A percentile compares a stretch with the other conserved stretches of the same genome.
Conservation (phyloP, 176 grass and related monocot species). For the Ensete ventricosum region DNA sequence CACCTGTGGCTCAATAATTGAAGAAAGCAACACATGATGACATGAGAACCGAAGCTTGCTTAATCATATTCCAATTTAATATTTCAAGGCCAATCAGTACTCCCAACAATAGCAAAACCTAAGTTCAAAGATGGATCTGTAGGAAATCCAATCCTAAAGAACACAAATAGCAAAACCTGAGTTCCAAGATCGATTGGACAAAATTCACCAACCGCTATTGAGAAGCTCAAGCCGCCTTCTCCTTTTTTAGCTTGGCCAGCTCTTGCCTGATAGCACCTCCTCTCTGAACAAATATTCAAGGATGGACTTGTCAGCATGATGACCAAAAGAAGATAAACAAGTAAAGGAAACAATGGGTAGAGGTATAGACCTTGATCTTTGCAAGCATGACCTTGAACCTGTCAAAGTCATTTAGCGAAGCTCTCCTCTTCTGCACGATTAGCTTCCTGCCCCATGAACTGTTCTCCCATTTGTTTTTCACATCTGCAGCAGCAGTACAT, state of each 20-base stretch:
- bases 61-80: neutral
- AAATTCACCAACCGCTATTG: neutral
- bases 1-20: too few species aligned
- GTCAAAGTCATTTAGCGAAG: conserved; percentile 80
- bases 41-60: too few species aligned
- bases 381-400: conserved; percentile 96
- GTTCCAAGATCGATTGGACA: neutral
- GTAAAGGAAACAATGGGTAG: neutral
- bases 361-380: conserved; percentile 54
- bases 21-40: too few species aligned
- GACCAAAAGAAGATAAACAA: neutral
- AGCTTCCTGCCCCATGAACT: conserved; percentile 95
- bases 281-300: conserved; percentile 36
- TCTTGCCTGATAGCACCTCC: conserved; percentile 77
- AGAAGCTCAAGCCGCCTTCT: conserved; percentile 33
- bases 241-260: conserved; percentile 72
- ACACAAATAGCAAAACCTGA: neutral
- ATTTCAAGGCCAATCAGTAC: neutral
- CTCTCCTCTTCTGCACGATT: conserved; percentile 94
- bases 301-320: neutral
- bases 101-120: neutral
- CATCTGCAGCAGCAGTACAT: conserved; percentile 34
- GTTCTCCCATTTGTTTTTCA: conserved; percentile 90
- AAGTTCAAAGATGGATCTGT: neutral
- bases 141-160: neutral